Evolutionary conservation across 2,329 filamentous ascomycete genomes (phyloP).

Genomic region (Raffaelea albimanens): DNA sequence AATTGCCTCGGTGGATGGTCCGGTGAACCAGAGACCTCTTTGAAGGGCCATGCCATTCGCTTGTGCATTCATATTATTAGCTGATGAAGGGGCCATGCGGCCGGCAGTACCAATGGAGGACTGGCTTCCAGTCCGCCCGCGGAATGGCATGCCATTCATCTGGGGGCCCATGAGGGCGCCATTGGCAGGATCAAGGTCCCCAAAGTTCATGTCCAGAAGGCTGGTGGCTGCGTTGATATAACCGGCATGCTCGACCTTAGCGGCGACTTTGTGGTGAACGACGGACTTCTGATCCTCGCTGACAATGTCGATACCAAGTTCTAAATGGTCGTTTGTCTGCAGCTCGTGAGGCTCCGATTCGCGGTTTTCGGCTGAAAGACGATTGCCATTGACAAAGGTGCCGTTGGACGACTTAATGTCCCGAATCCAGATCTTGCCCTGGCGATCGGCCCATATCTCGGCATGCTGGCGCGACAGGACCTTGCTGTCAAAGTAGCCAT

Average conservation of each 20-base stretch:
- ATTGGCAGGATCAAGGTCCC: slow-evolving; percentile 77
- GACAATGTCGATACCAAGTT: slow-evolving; percentile 96
- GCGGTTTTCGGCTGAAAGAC: slow-evolving; percentile 85
- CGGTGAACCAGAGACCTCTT: slow-evolving; percentile 76
- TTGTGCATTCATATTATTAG: slow-evolving; percentile 34
- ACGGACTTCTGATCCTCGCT: slow-evolving; percentile 98
- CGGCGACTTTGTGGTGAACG: slow-evolving; percentile 95
- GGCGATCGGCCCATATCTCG: slow-evolving; percentile 79
- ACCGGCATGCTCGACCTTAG: slow-evolving; percentile 91
- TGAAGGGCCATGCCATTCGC: slow-evolving; percentile 58
- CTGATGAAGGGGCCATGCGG: slow-evolving; percentile 44
- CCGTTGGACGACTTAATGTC: slow-evolving; percentile 98
- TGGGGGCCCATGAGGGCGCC: slow-evolving; percentile 60
- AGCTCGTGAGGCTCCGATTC: slow-evolving; percentile 95
- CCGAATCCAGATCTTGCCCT: slow-evolving; percentile 88
- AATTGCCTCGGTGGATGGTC: slow-evolving; percentile 88
- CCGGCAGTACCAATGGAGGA: slow-evolving; percentile 52
- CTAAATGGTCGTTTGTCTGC: slow-evolving; percentile 81
- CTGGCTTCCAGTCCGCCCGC: slow-evolving; percentile 61
- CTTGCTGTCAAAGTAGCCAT: slow-evolving; percentile 97
- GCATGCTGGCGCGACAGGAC: slow-evolving; percentile 93
- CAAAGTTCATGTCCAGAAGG: slow-evolving; percentile 81
- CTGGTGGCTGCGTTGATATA: slow-evolving; percentile 67
- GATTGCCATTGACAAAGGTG: slow-evolving; percentile 90
- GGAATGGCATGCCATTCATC: slow-evolving; percentile 55